phyloP scores from a whole-genome alignment of 768 basidiomycete genomes.

The Clitopilus hobsonii region DNA sequence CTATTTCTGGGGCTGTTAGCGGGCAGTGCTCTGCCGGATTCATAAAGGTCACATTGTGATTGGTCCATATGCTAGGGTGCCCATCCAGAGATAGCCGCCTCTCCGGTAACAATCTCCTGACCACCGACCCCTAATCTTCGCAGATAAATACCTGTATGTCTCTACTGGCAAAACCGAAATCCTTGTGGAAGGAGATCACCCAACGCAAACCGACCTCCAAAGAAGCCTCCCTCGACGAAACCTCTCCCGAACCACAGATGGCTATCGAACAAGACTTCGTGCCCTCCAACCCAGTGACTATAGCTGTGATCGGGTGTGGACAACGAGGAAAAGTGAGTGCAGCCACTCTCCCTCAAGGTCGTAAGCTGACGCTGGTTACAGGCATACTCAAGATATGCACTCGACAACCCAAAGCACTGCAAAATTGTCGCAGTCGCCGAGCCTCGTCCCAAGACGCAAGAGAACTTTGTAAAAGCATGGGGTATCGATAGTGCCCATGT shows the following conservation, averaged over 20 bases:
- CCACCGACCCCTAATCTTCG: not conserved
- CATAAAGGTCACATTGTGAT: not conserved
- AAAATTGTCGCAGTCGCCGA: slow-evolving; percentile 85
- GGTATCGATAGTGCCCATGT: slow-evolving; percentile 63
- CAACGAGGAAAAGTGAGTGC: slow-evolving; percentile 67
- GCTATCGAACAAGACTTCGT: not conserved
- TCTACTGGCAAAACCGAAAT: not conserved
- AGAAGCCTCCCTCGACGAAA: not conserved
- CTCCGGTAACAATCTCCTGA: not conserved
- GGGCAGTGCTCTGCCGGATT: not conserved
- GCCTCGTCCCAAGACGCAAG: slow-evolving; percentile 64
- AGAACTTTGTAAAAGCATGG: slow-evolving; percentile 51
- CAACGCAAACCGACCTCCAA: not conserved
- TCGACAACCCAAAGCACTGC: slow-evolving; percentile 54
- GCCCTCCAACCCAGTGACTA: slow-evolving; percentile 44
- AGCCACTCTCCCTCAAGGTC: not conserved
- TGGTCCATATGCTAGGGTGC: not conserved
- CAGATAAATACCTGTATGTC: not conserved
- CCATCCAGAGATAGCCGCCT: not conserved
- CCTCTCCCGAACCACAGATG: not conserved
- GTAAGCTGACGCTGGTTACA: slow-evolving; percentile 18
- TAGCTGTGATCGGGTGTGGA: slow-evolving; percentile 81
- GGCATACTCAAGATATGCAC: slow-evolving; percentile 63
- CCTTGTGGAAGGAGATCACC: not conserved
- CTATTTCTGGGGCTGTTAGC: not conserved